Evolutionary conservation across 2,329 filamentous ascomycete genomes (phyloP), one percentile per base, ranked within the genome.

Genomic region (Escovopsis sp.): DNA sequence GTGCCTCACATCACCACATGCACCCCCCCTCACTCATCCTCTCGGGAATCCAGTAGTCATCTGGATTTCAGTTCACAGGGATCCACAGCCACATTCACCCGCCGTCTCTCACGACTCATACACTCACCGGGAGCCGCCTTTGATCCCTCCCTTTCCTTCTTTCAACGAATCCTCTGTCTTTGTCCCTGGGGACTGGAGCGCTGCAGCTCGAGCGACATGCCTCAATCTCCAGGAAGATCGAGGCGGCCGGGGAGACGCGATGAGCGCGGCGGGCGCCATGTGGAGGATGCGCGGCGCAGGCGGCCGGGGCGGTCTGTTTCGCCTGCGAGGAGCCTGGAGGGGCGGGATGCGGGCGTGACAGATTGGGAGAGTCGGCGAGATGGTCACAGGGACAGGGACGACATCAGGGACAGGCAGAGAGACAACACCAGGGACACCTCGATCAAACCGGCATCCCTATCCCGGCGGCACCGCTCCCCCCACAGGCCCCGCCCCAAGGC

Each of bases 391-490:
- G 43, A 31, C 16, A 33, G 25, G 35, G 25, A 17, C 30, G 19
- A 14, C 23, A 16, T 9, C 35, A 33, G 17, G 29, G 28, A 39
- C 34, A 30, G 34, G 41, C 25, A 43, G 34, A 15, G 27, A 34
- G 16, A 33, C 11, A 23, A 10, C 6, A 23, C 6, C 7, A 25
- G 21, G 11, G 21, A 25, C 9, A 25, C 8, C 21, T 25, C 21
- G 11, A 8, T 11, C 7, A 25, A 25, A 11, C 21, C 21, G 4
- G 3, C 21, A 3, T 38, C 42, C 30, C n/a, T n/a, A n/a, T 43
- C 43, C n/a, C 43, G 41, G 14, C 50, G 39, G 12, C 40, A 48
- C 18, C 52, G 42, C 12, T 48, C 48, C 11, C 45, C 43, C 25
- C 50, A 48, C 19, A 43, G 39, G 3, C 8, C 9, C 8, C 21